phyloP scores from a whole-genome alignment of 345 rosid genomes.

The Populus alba region DNA sequence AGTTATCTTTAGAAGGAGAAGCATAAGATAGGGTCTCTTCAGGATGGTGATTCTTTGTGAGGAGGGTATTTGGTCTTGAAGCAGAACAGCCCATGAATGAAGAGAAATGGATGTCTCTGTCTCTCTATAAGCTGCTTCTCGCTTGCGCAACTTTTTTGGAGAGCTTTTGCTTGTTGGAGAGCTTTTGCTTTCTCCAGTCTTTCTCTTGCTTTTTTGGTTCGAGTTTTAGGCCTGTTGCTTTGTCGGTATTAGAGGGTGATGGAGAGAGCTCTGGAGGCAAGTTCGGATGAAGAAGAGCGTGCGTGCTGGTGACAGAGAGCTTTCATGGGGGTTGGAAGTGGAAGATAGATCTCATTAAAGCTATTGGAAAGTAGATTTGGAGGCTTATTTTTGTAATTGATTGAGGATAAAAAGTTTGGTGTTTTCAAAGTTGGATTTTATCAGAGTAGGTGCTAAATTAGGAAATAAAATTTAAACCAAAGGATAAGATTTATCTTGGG shows the following conservation, averaged over 20 bases:
- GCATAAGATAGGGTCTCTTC: constrained; percentile 12
- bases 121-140: neutral
- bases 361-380: neutral
- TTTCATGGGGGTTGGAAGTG: constrained; percentile 48
- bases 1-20: constrained; percentile 22
- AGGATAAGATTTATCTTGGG: neutral
- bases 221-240: neutral
- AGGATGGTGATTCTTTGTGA: constrained; percentile 5
- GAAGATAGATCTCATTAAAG: constrained; percentile 29
- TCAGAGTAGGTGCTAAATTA: neutral
- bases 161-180: neutral
- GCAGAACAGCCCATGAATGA: constrained; percentile 78
- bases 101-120: neutral
- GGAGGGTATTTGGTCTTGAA: constrained; percentile 43
- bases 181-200: neutral
- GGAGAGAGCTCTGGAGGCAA: constrained; percentile 1
- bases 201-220: neutral
- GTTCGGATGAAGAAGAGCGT: constrained; percentile 10
- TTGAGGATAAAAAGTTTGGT: neutral
- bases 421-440: neutral
- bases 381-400: neutral
- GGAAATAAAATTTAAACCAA: neutral
- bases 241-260: neutral
- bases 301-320: constrained; percentile 45
- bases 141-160: neutral